Percentiles rank a stretch among this genome's conserved stretches.
phyloP scores from a whole-genome alignment of 345 rosid genomes.

The Acer negundo region DNA sequence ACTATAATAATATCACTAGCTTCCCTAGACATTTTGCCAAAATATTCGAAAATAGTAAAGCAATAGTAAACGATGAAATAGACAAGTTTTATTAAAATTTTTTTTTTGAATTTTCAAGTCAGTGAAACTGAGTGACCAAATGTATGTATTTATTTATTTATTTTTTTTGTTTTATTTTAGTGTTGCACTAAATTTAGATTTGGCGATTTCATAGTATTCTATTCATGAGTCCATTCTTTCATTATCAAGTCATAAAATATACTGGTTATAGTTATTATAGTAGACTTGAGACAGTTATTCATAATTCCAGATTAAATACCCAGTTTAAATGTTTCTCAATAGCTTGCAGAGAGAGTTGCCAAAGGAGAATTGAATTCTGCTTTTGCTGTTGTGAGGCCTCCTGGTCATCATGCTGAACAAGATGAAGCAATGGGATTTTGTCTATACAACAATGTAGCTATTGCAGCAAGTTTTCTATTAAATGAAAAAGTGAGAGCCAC shows the following conservation, averaged over 20 bases:
- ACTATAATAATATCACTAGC: background rate
- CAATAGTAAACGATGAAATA: background rate
- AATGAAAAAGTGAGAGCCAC: constrained; percentile 58
- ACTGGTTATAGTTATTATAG: background rate
- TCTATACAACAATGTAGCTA: constrained; percentile 90
- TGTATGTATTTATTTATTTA: background rate
- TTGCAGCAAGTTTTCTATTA: constrained; percentile 70
- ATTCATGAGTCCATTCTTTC: background rate
- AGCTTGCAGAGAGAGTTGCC: constrained; percentile 82
- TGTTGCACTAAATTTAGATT: background rate
- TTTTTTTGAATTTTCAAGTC: background rate
- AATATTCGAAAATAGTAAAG: background rate
- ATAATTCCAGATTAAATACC: background rate
- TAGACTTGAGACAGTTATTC: background rate
- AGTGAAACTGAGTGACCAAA: background rate
- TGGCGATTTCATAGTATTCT: background rate
- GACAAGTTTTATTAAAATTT: background rate
- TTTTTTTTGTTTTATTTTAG: background rate
- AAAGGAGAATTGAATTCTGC: constrained; percentile 79
- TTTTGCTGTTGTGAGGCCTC: constrained; percentile 95
- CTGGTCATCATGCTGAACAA: constrained; percentile 98
- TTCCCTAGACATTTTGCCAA: background rate
- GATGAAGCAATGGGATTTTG: constrained; percentile 93
- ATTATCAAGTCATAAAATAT: background rate
- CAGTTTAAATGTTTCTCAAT: constrained; percentile 7